A percentile compares a stretch with the other conserved stretches of the same genome.
phyloP scores from a whole-genome alignment of 2,329 filamentous ascomycete species.

The Venturia pyrina region DNA sequence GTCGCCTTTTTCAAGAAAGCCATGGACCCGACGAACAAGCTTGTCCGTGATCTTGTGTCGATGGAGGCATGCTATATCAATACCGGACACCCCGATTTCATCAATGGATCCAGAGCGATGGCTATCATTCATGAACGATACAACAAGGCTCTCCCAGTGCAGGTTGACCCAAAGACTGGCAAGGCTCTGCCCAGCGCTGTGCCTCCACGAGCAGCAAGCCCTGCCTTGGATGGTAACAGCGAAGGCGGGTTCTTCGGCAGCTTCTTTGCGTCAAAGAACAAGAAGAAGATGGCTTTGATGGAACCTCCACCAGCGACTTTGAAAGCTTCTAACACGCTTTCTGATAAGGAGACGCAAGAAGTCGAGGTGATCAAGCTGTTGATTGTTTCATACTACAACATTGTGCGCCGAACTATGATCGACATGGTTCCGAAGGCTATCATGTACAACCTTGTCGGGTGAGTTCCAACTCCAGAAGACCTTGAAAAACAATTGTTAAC shows the following conservation, averaged over 20 bases:
- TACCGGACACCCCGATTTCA: conserved; percentile 93
- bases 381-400: conserved; percentile 96
- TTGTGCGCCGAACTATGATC: conserved; percentile 96
- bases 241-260: conserved; percentile 90
- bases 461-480: conserved; percentile 35
- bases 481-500: background rate
- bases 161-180: conserved; percentile 97
- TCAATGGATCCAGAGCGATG: conserved; percentile 95
- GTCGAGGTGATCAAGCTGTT: conserved; percentile 98
- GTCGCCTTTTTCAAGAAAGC: conserved; percentile 95
- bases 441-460: conserved; percentile 95
- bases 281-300: conserved; percentile 99
- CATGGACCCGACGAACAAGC: conserved; percentile 96
- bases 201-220: conserved; percentile 66
- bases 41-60: conserved; percentile 80
- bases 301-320: conserved; percentile 85
- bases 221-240: conserved; percentile 51
- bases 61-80: conserved; percentile 99
- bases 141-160: conserved; percentile 65
- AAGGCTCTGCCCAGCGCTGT: conserved; percentile 66
- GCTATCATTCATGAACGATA: conserved; percentile 93
- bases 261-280: conserved; percentile 99
- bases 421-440: conserved; percentile 99
- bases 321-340: conserved; percentile 88
- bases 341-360: conserved; percentile 88